phyloP scores from a whole-genome alignment of 495 filamentous ascomycete genomes.

The Platismatia glauca region DNA sequence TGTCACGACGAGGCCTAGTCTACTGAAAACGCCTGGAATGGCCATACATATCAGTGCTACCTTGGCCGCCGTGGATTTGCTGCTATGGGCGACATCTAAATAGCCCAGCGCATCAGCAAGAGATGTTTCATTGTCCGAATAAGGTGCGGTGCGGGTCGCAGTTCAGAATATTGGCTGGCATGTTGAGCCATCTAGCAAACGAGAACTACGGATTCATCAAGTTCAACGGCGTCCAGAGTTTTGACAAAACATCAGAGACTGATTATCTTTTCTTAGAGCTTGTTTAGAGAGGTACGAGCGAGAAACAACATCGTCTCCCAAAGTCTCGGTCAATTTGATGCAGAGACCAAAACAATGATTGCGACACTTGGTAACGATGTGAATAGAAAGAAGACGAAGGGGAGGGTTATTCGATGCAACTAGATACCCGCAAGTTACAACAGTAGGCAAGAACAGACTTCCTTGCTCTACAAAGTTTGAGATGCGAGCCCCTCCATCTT shows the following conservation, averaged over 20 bases:
- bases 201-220: constrained; percentile 41
- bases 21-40: constrained; percentile 33
- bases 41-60: constrained; percentile 37
- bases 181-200: constrained; percentile 51
- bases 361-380: too few relatives aligned
- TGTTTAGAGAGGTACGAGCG: neutral
- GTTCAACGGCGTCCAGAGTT: constrained; percentile 40
- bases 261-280: constrained; percentile 14
- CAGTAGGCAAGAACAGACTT: neutral
- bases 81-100: constrained; percentile 26
- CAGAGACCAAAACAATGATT: neutral
- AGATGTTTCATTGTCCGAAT: constrained; percentile 48
- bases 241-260: constrained; percentile 10
- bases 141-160: constrained; percentile 31
- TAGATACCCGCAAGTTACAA: neutral
- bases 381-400: too few relatives aligned
- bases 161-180: constrained; percentile 38
- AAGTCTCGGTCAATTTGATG: too few relatives aligned
- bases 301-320: too few relatives aligned
- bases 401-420: neutral
- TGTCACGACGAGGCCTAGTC: constrained; percentile 26
- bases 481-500: neutral
- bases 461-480: neutral
- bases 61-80: constrained; percentile 33
- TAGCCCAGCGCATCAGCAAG: constrained; percentile 35